Evolutionary conservation across 2,329 filamentous ascomycete species (phyloP).

Genomic region (Corniculantispora saksenae): DNA sequence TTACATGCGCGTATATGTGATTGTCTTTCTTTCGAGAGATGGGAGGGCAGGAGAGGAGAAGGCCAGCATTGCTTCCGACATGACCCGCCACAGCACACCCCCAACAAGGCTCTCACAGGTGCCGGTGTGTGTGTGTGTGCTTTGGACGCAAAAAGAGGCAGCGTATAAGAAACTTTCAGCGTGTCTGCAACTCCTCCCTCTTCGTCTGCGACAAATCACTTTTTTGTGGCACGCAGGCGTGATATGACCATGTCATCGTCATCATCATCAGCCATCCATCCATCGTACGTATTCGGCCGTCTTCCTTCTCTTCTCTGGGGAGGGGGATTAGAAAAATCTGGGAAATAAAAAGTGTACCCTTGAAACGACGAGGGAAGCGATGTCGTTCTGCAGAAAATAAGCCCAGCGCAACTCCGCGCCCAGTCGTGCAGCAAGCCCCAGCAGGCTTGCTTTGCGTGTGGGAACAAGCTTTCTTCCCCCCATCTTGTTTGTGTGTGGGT

Average conservation of each 20-base stretch:
- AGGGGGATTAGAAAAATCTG: no score
- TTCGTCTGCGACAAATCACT: neutral
- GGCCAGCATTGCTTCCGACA: neutral
- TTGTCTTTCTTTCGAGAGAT: no score
- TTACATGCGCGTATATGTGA: no score
- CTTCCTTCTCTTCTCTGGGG: neutral
- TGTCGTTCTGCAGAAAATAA: conserved; percentile 1
- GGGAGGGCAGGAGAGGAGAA: no score
- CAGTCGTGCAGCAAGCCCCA: neutral
- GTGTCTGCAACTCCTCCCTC: neutral
- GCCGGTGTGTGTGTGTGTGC: no score
- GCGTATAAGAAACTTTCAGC: neutral
- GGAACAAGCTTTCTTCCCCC: neutral
- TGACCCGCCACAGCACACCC: neutral
- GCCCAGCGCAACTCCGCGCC: conserved; percentile 16
- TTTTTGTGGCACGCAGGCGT: neutral
- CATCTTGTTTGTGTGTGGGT: neutral
- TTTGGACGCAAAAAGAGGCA: neutral
- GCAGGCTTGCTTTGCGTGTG: neutral
- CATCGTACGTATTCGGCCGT: neutral
- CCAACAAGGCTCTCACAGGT: no score
- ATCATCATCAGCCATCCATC: neutral
- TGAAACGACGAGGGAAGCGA: conserved; percentile 8
- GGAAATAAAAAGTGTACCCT: neutral
- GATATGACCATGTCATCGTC: neutral